These are phyloP conservation scores for Nidularia pulvinata DNA, from an alignment of 768 basidiomycete species.

Conservation along the genomic window DNA sequence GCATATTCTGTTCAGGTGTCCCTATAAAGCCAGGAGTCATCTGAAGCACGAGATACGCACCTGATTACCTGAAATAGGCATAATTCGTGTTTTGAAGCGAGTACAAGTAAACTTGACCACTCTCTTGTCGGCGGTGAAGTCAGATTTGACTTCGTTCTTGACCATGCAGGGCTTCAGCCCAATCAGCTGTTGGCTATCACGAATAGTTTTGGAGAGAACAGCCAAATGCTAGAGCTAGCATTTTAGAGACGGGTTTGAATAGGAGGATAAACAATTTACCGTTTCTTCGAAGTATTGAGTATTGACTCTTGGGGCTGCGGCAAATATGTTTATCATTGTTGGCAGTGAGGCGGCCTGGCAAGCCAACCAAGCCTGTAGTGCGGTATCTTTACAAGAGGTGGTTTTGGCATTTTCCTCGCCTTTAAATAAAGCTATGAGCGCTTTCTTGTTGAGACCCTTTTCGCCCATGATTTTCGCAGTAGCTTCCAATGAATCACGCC, in stretches of 20 bases:
- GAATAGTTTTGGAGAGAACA: conserved; percentile 32
- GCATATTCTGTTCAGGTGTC: too few species aligned
- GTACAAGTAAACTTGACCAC: conserved; percentile 27
- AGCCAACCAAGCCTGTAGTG: conserved; percentile 45
- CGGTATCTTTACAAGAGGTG: conserved; percentile 16
- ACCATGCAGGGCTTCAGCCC: conserved; percentile 38
- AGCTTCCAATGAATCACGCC: conserved; percentile 28
- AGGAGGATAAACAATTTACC: too few species aligned
- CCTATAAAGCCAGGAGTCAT: too few species aligned
- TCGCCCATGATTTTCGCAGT: conserved; percentile 36
- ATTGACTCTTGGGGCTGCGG: conserved; percentile 16
- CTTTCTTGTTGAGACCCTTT: conserved; percentile 19
- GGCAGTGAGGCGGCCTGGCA: conserved; percentile 27
- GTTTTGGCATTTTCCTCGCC: conserved; percentile 14
- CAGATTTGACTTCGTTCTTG: conserved; percentile 43
- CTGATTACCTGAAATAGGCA: conserved; percentile 16
- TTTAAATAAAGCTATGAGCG: conserved; percentile 25
- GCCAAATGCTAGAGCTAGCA: background rate
- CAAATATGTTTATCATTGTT: conserved; percentile 9
- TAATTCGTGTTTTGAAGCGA: conserved; percentile 46
- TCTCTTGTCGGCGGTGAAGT: conserved; percentile 22
- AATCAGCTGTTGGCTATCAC: conserved; percentile 32
- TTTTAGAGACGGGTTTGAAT: too few species aligned
- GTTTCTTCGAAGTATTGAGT: too few species aligned
- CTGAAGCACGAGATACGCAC: conserved; percentile 13